Evolutionary conservation across 805 yeast species (phyloP), one percentile per base, ranked within the genome.

Genomic region (Saturnispora serradocipensis): DNA sequence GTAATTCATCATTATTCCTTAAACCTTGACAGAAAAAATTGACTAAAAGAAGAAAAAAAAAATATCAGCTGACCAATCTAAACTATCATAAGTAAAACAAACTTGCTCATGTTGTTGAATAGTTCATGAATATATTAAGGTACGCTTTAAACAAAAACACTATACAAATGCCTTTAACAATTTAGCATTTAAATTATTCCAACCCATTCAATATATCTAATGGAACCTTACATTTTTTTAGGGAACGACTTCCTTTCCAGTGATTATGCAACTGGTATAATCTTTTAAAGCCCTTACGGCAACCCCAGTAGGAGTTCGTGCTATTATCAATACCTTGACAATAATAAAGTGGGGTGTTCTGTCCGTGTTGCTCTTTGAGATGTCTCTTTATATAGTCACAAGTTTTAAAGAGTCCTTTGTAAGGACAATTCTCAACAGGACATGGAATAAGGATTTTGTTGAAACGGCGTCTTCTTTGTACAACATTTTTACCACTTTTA

Each of bases 231-330:
- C 69, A 66, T 18, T 61, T 54, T 45, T 60, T 64, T 13, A 64
- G 48, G 7, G 69, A 66, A 18, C 68, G 54, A 39, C 61, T 63
- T 3, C 68, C 68, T 28, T 56, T 56, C 69, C 69, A 66, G 50
- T 66, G 69, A 51, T 66, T 65, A 11, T 64, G 62, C 36, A 66
- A 46, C 46, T 66, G 69, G 46, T 66, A 66, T 5, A 68, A 67
- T 48, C 69, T 52, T 50, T 62, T 64, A 48, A 66, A 66, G 24
- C 59, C 60, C 38, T 63, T 65, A 36, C 59, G 57, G 39, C 69
- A 66, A 4, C 69, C 69, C 69, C 69, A 65, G 13, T 45, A 46
- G 7, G 56, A 43, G 24, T 62, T 61, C 1, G 42, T 38, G 46
- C 59, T 59, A 9, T 45, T 15, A 35, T 52, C 51, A 48, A 43